Base-by-base conservation (phyloP, 352 stramenopile species). In the Globisporangium uncinulatum region DNA sequence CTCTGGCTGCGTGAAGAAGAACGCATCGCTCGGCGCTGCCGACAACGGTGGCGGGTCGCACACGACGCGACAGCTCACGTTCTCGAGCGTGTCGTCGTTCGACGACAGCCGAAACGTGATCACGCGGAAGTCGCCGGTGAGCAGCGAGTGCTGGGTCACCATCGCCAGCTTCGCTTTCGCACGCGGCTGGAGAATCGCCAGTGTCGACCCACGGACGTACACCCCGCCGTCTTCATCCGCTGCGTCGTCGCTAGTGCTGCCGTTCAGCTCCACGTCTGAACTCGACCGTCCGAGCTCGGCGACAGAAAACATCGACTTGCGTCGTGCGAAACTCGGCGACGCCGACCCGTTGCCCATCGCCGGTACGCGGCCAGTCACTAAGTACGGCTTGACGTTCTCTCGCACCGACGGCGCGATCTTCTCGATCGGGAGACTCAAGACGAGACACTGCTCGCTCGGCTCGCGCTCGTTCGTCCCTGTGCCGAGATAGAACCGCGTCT, bases 321-420 rank as follows among this genome's bases (percentile, higher is more conserved):
- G 71, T 14, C 83, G 77, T 36, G 81, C 83, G 62, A 95, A 95
- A 49, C 83, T 93, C 0, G 85, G 85, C 13, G 85, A 95, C 19
- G 81, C 85, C 11, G 81, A 82, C 2, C 85, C 85, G 62, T 86
- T 85, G 24, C 85, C 83, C 85, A 95, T 95, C n/a, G 83, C 74
- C 14, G 85, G 85, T 1, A 93, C 75, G 20, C 81, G 76, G 0
- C 81, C 83, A 55, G 84, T 71, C 3, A 75, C 47, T 21, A 88
- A 56, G 65, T 81, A 81, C 21, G 73, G 73, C 41, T 71, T 60
- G 17, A 67, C 54, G n/a, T 68, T 71, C 60, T 74, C 70, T 19
- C 62, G 61, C 24, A 78, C 57, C 9, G 69, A 59, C 19, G 66
- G 60, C 42, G 65, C 57, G 7, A 67, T 53, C 5, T 64, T 65